Conservation (phyloP, 371 early-diverging fungal genomes). For the Mortierella sp. region DNA sequence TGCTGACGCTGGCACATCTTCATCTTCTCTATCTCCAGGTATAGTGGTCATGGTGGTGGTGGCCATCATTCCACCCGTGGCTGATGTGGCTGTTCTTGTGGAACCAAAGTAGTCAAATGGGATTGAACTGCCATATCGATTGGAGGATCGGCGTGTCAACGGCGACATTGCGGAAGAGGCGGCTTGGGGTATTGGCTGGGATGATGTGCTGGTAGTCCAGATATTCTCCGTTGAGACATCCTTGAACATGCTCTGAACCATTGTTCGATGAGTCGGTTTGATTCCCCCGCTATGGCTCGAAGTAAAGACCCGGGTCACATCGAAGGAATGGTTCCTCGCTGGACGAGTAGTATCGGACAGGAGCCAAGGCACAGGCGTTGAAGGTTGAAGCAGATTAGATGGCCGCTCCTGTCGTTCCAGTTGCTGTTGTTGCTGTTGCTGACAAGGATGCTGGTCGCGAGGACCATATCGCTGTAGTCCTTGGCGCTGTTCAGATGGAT, state of each 20-base stretch:
- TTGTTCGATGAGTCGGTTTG: slow-evolving; percentile 27
- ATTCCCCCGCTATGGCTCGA: slow-evolving; percentile 21
- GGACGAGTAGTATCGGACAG: slow-evolving; percentile 14
- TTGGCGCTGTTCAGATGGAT: background rate
- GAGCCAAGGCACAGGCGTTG: slow-evolving; percentile 25
- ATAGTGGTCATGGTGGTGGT: no score
- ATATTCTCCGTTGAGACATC: slow-evolving; percentile 41
- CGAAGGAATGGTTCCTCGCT: slow-evolving; percentile 28
- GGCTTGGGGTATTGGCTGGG: slow-evolving; percentile 7
- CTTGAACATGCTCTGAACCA: slow-evolving; percentile 50
- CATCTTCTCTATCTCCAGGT: slow-evolving; percentile 3
- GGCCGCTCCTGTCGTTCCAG: background rate
- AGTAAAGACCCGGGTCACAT: slow-evolving; percentile 30
- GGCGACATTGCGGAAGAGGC: slow-evolving; percentile 5
- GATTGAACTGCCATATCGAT: slow-evolving; percentile 4
- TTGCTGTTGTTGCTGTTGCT: background rate
- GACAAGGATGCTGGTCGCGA: background rate
- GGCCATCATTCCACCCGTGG: background rate
- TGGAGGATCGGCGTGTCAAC: background rate
- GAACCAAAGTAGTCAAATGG: background rate
- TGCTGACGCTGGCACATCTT: background rate
- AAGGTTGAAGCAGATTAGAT: background rate
- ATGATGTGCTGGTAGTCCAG: slow-evolving; percentile 28
- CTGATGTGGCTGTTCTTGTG: no score
- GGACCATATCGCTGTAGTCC: background rate